These are phyloP conservation scores for Meyerozyma smithsonii DNA, from an alignment of 1,139 yeast genomes.

Conservation along the genomic window DNA sequence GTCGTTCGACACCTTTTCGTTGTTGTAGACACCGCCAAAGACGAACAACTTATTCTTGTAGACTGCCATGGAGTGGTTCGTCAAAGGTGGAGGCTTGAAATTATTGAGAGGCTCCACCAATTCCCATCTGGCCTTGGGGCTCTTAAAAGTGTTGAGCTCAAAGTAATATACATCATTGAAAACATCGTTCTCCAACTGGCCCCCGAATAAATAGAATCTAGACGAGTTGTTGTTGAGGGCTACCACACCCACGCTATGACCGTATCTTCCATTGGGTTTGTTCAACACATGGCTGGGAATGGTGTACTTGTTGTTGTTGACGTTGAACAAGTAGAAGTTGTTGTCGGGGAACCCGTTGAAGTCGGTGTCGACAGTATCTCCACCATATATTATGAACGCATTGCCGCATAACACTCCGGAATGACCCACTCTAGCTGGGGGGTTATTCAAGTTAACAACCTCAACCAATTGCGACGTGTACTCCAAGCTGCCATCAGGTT, in stretches of 20 bases:
- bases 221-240: conserved; percentile 64
- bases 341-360: conserved; percentile 81
- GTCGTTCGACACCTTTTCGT: conserved; percentile 69
- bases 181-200: conserved; percentile 85
- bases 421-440: conserved; percentile 97
- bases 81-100: conserved; percentile 80
- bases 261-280: conserved; percentile 90
- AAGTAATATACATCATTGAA: conserved; percentile 83
- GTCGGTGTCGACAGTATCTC: conserved; percentile 88
- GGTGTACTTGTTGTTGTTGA: conserved; percentile 87
- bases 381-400: conserved; percentile 93
- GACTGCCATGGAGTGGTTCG: conserved; percentile 87
- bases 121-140: conserved; percentile 83
- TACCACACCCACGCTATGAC: conserved; percentile 70
- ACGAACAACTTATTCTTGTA: conserved; percentile 75
- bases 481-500: conserved; percentile 15
- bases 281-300: conserved; percentile 78
- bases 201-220: conserved; percentile 84
- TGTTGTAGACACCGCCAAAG: conserved; percentile 90
- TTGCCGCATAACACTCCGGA: conserved; percentile 90
- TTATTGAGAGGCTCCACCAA: conserved; percentile 51
- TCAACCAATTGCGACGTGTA: conserved; percentile 64
- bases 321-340: conserved; percentile 81
- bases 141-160: conserved; percentile 83
- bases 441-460: conserved; percentile 48